These are phyloP conservation scores for Parmelia sp. DNA, from an alignment of 495 filamentous ascomycete genomes.

Conservation along the genomic window DNA sequence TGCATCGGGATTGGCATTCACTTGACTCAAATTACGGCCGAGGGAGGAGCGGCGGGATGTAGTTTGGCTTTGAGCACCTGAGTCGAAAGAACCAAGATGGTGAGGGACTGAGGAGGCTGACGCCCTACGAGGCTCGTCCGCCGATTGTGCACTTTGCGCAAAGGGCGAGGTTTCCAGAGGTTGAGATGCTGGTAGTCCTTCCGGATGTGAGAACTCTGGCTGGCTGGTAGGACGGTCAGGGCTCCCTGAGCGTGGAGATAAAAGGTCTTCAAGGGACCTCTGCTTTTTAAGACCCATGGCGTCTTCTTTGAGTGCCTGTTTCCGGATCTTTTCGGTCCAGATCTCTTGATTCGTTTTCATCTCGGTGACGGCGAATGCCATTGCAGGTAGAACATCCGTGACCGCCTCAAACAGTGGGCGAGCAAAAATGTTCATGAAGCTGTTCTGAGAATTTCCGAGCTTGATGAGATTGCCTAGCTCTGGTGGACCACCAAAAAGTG, in stretches of 20 bases:
- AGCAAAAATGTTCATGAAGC: conserved; percentile 95
- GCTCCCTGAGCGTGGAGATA: conserved; percentile 26
- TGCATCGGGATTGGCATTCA: conserved; percentile 13
- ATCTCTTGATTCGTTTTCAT: conserved; percentile 63
- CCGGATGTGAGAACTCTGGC: conserved; percentile 28
- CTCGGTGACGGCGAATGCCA: conserved; percentile 77
- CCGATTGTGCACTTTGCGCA: conserved; percentile 9
- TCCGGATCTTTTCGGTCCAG: conserved; percentile 49
- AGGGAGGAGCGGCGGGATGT: conserved; percentile 26
- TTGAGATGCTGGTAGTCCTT: conserved; percentile 28
- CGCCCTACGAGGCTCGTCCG: conserved; percentile 19
- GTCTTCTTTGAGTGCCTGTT: conserved; percentile 10
- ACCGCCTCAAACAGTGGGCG: conserved; percentile 83
- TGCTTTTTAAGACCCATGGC: conserved; percentile 1
- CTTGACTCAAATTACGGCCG: conserved; percentile 15
- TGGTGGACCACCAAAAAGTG: conserved; percentile 75
- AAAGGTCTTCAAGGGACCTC: conserved; percentile 12
- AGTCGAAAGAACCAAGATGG: conserved; percentile 15
- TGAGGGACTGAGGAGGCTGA: conserved; percentile 15
- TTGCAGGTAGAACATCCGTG: conserved; percentile 71
- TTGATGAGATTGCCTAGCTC: conserved; percentile 74
- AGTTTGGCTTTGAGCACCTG: conserved; percentile 1
- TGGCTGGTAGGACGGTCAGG: conserved; percentile 22
- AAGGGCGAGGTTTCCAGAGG: conserved; percentile 16
- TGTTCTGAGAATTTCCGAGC: conserved; percentile 79